These are phyloP conservation scores for Mycena indigotica DNA, from an alignment of 768 basidiomycete species.

Conservation along the genomic window DNA sequence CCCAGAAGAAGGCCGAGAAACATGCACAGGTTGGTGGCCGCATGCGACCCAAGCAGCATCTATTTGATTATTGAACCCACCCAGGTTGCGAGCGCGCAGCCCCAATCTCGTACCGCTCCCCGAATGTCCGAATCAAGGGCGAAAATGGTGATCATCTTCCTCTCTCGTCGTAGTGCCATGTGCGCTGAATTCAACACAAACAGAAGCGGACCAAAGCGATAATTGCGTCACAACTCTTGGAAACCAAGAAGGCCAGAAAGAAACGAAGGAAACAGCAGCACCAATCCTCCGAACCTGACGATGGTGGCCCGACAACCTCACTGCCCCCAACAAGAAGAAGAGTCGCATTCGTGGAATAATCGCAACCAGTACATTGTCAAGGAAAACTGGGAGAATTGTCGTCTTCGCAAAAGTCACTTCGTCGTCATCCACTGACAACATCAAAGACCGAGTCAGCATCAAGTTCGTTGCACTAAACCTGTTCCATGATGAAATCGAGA, in stretches of 20 bases:
- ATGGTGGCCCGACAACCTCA: neutral
- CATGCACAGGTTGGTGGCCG: constrained; percentile 39
- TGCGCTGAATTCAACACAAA: constrained; percentile 1
- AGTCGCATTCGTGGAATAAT: constrained; percentile 20
- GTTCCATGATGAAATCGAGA: neutral
- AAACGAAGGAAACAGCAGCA: constrained; percentile 16
- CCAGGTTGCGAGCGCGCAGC: neutral
- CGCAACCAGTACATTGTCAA: neutral
- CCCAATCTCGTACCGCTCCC: constrained; percentile 17
- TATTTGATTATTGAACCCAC: neutral
- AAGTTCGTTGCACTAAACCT: neutral
- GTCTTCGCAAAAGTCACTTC: too few relatives aligned
- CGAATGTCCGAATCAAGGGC: constrained; percentile 34
- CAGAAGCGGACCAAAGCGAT: constrained; percentile 19
- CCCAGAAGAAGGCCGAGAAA: constrained; percentile 41
- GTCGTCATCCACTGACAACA: too few relatives aligned
- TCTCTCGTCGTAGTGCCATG: constrained; percentile 6
- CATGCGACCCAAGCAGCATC: neutral
- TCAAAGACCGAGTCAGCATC: neutral
- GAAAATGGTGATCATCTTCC: constrained; percentile 39
- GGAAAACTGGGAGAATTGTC: neutral
- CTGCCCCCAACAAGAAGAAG: constrained; percentile 9
- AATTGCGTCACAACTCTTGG: constrained; percentile 10
- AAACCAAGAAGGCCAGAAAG: constrained; percentile 20
- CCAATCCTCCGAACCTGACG: neutral